Conservation (phyloP, 495 filamentous ascomycete species). For the Wilcoxina mikolae region DNA sequence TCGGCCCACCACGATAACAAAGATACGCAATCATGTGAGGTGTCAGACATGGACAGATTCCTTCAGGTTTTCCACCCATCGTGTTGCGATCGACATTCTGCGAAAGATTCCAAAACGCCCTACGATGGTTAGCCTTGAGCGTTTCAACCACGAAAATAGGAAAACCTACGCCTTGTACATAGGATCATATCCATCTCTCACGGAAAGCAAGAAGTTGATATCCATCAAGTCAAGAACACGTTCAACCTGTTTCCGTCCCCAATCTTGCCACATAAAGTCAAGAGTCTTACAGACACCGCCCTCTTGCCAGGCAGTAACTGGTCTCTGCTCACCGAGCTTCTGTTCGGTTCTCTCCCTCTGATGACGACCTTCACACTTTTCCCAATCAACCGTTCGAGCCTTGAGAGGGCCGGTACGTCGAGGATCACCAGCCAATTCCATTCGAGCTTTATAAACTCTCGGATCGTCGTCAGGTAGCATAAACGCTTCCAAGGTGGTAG, state of each 20-base stretch:
- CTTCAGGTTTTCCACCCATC: constrained; percentile 35
- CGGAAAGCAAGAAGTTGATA: constrained; percentile 37
- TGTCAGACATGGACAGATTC: constrained; percentile 56
- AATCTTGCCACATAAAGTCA: constrained; percentile 42
- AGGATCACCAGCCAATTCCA: constrained; percentile 28
- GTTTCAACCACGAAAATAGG: not conserved
- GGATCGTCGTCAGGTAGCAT: constrained; percentile 45
- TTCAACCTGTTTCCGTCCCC: constrained; percentile 36
- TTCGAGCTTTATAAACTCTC: constrained; percentile 38
- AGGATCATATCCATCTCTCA: constrained; percentile 39
- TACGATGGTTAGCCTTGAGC: constrained; percentile 16
- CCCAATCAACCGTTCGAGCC: constrained; percentile 38
- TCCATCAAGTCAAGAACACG: constrained; percentile 57
- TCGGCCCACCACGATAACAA: constrained; percentile 45
- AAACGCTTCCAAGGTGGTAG: constrained; percentile 48
- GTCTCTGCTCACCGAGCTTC: constrained; percentile 38
- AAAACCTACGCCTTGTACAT: constrained; percentile 46
- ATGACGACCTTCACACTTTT: constrained; percentile 42
- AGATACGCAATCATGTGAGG: constrained; percentile 50
- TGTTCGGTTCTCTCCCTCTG: constrained; percentile 34
- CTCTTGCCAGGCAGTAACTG: constrained; percentile 44
- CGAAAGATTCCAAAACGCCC: constrained; percentile 50
- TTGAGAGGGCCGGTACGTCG: constrained; percentile 21
- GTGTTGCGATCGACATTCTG: constrained; percentile 56
- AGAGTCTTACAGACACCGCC: constrained; percentile 37